Conservation (phyloP, 2,329 filamentous ascomycete species). For the Aspergillus amoenus region DNA sequence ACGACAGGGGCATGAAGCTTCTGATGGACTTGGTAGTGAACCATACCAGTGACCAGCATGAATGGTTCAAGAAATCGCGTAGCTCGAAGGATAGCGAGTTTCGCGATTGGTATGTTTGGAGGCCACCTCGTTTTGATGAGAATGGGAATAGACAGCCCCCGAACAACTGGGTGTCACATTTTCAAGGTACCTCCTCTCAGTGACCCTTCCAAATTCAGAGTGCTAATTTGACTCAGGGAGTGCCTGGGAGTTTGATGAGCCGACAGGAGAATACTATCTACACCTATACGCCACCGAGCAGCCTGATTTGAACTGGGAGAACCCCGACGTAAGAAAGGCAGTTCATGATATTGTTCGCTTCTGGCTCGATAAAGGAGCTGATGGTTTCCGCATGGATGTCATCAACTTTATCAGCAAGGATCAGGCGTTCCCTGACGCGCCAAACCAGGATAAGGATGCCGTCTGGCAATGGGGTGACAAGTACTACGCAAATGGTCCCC, state of each 20-base stretch:
- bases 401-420: constrained; percentile 72
- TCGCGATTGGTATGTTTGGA: constrained; percentile 67
- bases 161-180: constrained; percentile 62
- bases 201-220: not conserved
- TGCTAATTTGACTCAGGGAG: constrained; percentile 31
- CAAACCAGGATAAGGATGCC: constrained; percentile 24
- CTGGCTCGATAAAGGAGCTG: constrained; percentile 73
- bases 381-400: constrained; percentile 73
- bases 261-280: constrained; percentile 73
- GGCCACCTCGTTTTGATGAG: constrained; percentile 51
- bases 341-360: constrained; percentile 74
- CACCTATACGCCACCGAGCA: constrained; percentile 74
- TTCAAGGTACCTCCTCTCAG: constrained; percentile 20
- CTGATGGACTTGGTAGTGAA: constrained; percentile 77
- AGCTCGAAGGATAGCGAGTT: constrained; percentile 63
- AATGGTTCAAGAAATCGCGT: constrained; percentile 69
- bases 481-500: constrained; percentile 57
- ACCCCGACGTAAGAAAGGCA: constrained; percentile 63
- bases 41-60: constrained; percentile 70
- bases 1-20: constrained; percentile 65
- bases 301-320: constrained; percentile 86
- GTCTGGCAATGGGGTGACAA: constrained; percentile 36
- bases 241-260: constrained; percentile 63
- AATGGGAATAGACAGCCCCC: constrained; percentile 66
- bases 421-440: constrained; percentile 51